Evolutionary conservation across 495 filamentous ascomycete genomes (phyloP), one percentile per base, ranked within the genome.

Genomic region (Penicillium canescens): DNA sequence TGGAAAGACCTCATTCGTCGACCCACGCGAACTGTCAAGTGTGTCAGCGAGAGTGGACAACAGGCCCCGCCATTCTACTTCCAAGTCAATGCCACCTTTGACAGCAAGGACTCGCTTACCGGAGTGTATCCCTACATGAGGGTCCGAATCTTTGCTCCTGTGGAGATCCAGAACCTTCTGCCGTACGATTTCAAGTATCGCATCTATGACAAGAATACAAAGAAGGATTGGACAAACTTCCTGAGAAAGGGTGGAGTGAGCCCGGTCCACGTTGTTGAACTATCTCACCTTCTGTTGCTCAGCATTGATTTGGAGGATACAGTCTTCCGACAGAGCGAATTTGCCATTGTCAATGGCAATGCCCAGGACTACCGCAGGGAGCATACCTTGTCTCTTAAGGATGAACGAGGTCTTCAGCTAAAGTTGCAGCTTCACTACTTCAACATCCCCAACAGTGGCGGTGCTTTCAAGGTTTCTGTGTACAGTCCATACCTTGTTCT

Each of bases 121-220:
- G 86, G 72, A 56, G 79, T 85, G 52, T 98, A 98, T 66, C 94
- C 94, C 4, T 94, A 96, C 67, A 98, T 98, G 95, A 83, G 85
- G 49, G 76, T 98, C 42, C 86, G 89, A 50, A 82, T 98, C 21
- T 92, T 89, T 21, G 92, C 94, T 13, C 94, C 94, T 0, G 82
- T 98, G 41, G 92, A 96, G 59, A 78, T 98, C 11, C 92, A 98
- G 65, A 98, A 98, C 63, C 77, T 98, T 23, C 78, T 98, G 23
- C 94, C 94, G 0, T 97, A 88, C 62, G 95, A 98, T 72, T 98
- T 98, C 86, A 98, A 98, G 68, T 98, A 98, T 67, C 83, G 92
- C 48, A 97, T 98, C 20, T 97, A 97, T 63, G 94, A 98, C 74
- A 96, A 92, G 76, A 94, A 95, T 68, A 97, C 91, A 0, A 92